Percentiles rank a stretch among this genome's conserved stretches.
Evolutionary conservation across 805 yeast genomes (phyloP).

Genomic region (Sungouiella blattae): DNA sequence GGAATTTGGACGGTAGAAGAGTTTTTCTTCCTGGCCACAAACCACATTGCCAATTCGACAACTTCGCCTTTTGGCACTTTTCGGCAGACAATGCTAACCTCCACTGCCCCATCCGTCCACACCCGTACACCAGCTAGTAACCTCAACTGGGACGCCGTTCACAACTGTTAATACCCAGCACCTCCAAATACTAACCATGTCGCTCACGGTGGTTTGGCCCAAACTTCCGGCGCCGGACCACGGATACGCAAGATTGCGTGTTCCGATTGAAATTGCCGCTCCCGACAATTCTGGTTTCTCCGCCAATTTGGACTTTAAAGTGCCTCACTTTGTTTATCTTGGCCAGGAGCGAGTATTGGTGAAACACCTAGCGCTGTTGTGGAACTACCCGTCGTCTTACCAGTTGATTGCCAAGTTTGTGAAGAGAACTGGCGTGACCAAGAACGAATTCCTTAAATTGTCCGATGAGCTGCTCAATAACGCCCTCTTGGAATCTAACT

Average conservation of each 20-base stretch:
- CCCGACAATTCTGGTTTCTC: slow-evolving; percentile 7
- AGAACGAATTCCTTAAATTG: slow-evolving; percentile 14
- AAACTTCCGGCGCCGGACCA: background rate
- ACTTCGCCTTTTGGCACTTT: too few relatives aligned
- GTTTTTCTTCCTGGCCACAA: too few relatives aligned
- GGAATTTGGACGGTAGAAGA: too few relatives aligned
- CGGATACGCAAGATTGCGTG: slow-evolving; percentile 8
- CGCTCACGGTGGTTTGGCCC: background rate
- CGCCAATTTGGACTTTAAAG: slow-evolving; percentile 4
- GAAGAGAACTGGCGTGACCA: slow-evolving; percentile 18
- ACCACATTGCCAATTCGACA: too few relatives aligned
- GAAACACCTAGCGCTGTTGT: slow-evolving; percentile 28
- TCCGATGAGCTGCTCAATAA: slow-evolving; percentile 21
- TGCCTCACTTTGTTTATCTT: slow-evolving; percentile 8
- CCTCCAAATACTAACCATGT: too few relatives aligned
- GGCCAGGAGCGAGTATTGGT: slow-evolving; percentile 21
- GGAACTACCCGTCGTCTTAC: slow-evolving; percentile 43
- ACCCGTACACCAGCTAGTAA: too few relatives aligned
- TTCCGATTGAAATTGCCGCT: slow-evolving; percentile 4
- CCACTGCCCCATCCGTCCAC: too few relatives aligned
- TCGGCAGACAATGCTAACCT: too few relatives aligned
- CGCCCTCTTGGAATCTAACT: slow-evolving; percentile 13
- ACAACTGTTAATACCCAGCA: too few relatives aligned
- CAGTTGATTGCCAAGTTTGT: slow-evolving; percentile 31
- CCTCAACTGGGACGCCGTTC: too few relatives aligned